Evolutionary conservation across 257 asterid species (phyloP).

Genomic region (Leptodermis oblonga): DNA sequence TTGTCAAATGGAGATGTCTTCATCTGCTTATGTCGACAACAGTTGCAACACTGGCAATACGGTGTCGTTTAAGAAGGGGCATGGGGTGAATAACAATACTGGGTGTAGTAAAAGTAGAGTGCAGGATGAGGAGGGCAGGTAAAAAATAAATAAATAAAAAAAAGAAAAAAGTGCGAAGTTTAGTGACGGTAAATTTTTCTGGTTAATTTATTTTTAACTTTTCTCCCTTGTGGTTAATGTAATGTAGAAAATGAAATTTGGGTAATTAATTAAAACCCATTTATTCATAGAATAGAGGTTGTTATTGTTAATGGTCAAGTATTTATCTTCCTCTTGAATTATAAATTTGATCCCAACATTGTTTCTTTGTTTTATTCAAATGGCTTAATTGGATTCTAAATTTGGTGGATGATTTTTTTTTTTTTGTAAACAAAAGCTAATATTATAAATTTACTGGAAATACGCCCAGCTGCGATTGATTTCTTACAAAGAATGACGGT

Average conservation of each 20-base stretch:
- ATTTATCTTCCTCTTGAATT: background rate
- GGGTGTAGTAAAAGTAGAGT: slow-evolving; percentile 12
- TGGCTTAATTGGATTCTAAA: too few species aligned
- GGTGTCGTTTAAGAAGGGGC: slow-evolving; percentile 9
- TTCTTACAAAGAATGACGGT: too few species aligned
- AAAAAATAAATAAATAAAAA: background rate
- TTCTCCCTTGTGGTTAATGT: background rate
- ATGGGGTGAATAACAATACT: background rate
- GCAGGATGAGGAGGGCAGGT: slow-evolving; percentile 9
- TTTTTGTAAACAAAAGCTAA: too few species aligned
- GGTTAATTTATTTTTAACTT: background rate
- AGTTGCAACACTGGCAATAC: background rate
- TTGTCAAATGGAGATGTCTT: slow-evolving; percentile 87
- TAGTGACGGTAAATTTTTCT: background rate
- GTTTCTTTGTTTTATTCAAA: background rate
- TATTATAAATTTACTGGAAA: too few species aligned
- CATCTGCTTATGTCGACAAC: slow-evolving; percentile 55
- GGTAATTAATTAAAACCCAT: background rate
- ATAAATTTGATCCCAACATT: background rate
- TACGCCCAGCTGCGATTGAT: too few species aligned
- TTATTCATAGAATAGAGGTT: too few species aligned
- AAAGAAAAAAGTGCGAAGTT: background rate
- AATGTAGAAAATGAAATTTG: background rate
- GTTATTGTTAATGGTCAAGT: background rate
- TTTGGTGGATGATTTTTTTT: background rate